These are phyloP conservation scores for Ulvella scutata DNA, from an alignment of 139 green algal genomes.

Conservation along the genomic window DNA sequence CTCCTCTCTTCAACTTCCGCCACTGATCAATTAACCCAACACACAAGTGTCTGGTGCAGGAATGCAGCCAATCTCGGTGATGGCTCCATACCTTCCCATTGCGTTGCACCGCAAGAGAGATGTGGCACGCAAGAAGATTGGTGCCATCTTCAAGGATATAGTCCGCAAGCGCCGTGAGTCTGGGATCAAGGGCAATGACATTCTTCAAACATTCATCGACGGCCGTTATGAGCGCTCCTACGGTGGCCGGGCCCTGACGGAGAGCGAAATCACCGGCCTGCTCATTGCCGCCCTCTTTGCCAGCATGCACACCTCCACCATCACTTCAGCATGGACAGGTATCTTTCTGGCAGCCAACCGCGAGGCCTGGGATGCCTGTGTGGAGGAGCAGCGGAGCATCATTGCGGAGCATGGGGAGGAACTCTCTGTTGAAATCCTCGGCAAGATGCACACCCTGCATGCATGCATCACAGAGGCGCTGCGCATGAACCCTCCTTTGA, in stretches of 20 bases:
- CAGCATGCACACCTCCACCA: slow-evolving; percentile 91
- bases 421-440: slow-evolving; percentile 67
- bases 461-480: slow-evolving; percentile 74
- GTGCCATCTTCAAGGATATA: slow-evolving; percentile 65
- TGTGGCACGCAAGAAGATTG: slow-evolving; percentile 49
- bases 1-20: too few relatives aligned
- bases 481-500: slow-evolving; percentile 86
- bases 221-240: slow-evolving; percentile 61
- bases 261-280: slow-evolving; percentile 91
- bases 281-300: slow-evolving; percentile 95
- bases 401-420: slow-evolving; percentile 51
- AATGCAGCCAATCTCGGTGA: slow-evolving; percentile 88
- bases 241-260: slow-evolving; percentile 54
- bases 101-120: slow-evolving; percentile 71
- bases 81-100: slow-evolving; percentile 92
- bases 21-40: too few relatives aligned
- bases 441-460: slow-evolving; percentile 82
- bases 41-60: slow-evolving; percentile 39
- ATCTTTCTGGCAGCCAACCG: slow-evolving; percentile 53
- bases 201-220: slow-evolving; percentile 93
- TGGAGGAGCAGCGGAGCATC: slow-evolving; percentile 60
- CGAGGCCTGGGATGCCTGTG: slow-evolving; percentile 21
- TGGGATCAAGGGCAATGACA: slow-evolving; percentile 62
- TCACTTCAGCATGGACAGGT: slow-evolving; percentile 87
- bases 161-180: slow-evolving; percentile 51